These are phyloP conservation scores for Hysterangium stoloniferum DNA, from an alignment of 768 basidiomycete genomes.

Conservation along the genomic window DNA sequence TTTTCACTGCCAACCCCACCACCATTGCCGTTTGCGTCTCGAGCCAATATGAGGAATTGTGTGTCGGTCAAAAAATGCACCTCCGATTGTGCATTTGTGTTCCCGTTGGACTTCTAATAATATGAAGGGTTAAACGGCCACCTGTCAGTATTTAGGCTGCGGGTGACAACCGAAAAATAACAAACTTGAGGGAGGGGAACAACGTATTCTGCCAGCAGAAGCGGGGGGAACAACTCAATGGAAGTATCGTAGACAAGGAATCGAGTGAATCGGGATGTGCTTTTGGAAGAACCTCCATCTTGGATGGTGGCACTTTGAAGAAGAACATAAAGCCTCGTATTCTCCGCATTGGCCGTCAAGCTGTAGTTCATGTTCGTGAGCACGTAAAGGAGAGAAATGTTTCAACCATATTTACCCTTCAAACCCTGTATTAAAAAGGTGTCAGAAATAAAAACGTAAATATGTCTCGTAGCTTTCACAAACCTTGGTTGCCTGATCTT, in stretches of 20 bases:
- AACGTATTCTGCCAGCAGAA: constrained; percentile 49
- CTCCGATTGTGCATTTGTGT: constrained; percentile 48
- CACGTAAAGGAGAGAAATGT: background rate
- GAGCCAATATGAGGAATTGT: constrained; percentile 50
- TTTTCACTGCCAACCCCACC: constrained; percentile 33
- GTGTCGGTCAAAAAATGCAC: constrained; percentile 44
- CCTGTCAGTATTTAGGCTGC: no score
- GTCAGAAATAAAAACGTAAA: background rate
- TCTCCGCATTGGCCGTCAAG: constrained; percentile 41
- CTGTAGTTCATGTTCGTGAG: constrained; percentile 43
- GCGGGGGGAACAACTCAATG: constrained; percentile 23
- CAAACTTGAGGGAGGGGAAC: constrained; percentile 41
- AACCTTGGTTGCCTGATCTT: constrained; percentile 48
- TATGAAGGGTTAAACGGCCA: background rate
- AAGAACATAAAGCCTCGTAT: constrained; percentile 48
- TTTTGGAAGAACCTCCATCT: constrained; percentile 46
- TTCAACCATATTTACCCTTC: background rate
- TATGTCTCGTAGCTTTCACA: no score
- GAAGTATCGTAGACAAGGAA: constrained; percentile 49
- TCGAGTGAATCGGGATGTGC: constrained; percentile 44
- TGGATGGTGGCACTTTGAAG: constrained; percentile 58
- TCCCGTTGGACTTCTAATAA: constrained; percentile 34
- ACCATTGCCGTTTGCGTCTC: constrained; percentile 56
- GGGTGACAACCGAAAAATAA: background rate
- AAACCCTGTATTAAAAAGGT: background rate